Evolutionary conservation across 1,139 yeast genomes (phyloP), one percentile per base, ranked within the genome.

Genomic region (Barnettozyma hawaiiensis): DNA sequence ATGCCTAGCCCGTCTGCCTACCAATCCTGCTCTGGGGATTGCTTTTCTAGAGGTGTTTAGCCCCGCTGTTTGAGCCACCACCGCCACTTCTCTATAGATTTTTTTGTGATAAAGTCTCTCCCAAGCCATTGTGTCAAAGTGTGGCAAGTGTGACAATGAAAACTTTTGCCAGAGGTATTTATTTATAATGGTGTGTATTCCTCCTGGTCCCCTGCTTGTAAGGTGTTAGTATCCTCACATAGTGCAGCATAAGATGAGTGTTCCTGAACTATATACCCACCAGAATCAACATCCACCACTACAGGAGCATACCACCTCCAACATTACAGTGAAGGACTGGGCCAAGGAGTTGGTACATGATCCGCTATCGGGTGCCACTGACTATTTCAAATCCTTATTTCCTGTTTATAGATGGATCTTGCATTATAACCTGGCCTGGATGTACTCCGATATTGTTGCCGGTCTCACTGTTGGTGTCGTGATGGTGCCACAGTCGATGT

Each of bases 401-500:
- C 97, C 97, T 5, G 81, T 90, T 37, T 63, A 77, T 2, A 66
- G 69, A 19, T 89, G 97, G 97, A 78, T 89, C 43, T 75, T 83
- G 48, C 85, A 87, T 58, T 90, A 89, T 64, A 90, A 90, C 58
- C 58, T 70, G 14, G 72, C 73, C 37, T 90, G 97, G 97, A 68
- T 83, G 18, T 76, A 78, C 47, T 78, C 90, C 37, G 97, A 90
- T 63, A 64, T 89, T 49, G 80, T 89, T 48, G 96, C 97, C 3
- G 97, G 97, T 60, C 73, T 90, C 47, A 85, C 97, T 3, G 96
- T 89, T 12, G 97, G 97, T 36, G 81, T 85, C 50, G 97, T 90
- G 16, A 73, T 89, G 54, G 96, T 90, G 24, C 97, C 97, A 3
- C 97, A 90, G 64, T 81, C 94, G 8, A 89, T 90, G 97, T 87